These are phyloP conservation scores for Halophytophthora batemanensis DNA, from an alignment of 352 stramenopile species.

Conservation along the genomic window DNA sequence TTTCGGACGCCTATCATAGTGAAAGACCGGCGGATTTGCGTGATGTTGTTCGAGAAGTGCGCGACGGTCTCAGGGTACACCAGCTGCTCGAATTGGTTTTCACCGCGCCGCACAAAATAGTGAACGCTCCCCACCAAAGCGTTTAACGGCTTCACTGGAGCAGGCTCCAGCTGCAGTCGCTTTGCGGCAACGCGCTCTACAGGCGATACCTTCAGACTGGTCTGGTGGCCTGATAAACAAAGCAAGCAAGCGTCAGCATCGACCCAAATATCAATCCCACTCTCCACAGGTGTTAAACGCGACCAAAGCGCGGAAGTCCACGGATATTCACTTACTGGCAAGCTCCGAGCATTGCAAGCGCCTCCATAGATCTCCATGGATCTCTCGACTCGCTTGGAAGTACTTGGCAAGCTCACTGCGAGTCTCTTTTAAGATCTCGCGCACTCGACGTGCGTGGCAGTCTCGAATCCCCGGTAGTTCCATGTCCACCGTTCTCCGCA, in stretches of 20 bases:
- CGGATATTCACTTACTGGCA: conserved; percentile 21
- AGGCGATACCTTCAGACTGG: conserved; percentile 17
- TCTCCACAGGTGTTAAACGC: background rate
- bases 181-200: conserved; percentile 34
- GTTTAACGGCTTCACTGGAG: conserved; percentile 20
- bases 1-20: conserved; percentile 72
- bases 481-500: conserved; percentile 31
- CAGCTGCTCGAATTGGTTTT: conserved; percentile 11
- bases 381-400: conserved; percentile 14
- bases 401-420: conserved; percentile 29
- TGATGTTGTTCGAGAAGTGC: conserved; percentile 40
- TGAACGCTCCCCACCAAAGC: conserved; percentile 35
- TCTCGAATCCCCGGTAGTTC: conserved; percentile 30
- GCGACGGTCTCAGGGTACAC: conserved; percentile 56
- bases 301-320: background rate
- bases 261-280: background rate
- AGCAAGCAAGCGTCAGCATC: background rate
- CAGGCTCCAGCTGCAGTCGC: conserved; percentile 17
- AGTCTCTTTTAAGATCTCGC: conserved; percentile 28
- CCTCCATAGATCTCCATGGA: conserved; percentile 24
- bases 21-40: conserved; percentile 45
- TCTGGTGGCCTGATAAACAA: conserved; percentile 24
- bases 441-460: conserved; percentile 42
- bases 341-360: conserved; percentile 28
- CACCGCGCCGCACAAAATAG: conserved; percentile 29